These are phyloP conservation scores for Cylindrodendrum hubeiense DNA, from an alignment of 2,329 filamentous ascomycete species.

Conservation along the genomic window DNA sequence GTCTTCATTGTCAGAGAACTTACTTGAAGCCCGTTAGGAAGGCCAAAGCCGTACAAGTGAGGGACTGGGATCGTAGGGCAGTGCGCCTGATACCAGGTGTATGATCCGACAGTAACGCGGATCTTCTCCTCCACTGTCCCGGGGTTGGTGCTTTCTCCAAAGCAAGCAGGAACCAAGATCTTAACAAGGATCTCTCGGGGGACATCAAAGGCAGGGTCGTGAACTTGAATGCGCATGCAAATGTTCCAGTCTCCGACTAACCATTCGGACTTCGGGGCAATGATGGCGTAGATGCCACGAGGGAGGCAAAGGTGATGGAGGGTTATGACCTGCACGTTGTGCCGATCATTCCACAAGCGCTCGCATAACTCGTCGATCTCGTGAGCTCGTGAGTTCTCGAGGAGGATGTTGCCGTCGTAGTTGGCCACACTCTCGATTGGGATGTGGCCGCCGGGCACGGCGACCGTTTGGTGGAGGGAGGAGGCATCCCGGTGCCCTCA, in stretches of 20 bases:
- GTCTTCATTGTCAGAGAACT: not conserved
- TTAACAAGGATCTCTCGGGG: not conserved
- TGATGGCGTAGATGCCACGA: no score
- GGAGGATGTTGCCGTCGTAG: not conserved
- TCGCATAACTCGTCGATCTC: no score
- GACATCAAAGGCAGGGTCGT: no score
- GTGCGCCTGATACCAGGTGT: no score
- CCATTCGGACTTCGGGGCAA: no score
- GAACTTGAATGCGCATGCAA: no score
- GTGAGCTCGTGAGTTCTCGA: not conserved
- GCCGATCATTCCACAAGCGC: no score
- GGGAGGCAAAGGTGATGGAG: no score
- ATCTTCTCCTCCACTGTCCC: slow-evolving; percentile 21
- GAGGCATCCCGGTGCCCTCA: no score
- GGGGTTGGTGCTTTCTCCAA: not conserved
- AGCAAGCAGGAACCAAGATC: not conserved
- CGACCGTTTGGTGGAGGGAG: no score
- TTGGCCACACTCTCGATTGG: not conserved
- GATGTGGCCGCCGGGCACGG: not conserved
- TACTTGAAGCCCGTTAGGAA: not conserved
- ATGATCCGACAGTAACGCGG: not conserved
- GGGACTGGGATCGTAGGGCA: not conserved
- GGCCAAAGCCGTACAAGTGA: not conserved
- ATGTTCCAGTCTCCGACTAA: no score
- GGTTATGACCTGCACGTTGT: no score